Base-by-base conservation (phyloP, 2,329 filamentous ascomycete genomes). In the Blumeria hordei region DNA sequence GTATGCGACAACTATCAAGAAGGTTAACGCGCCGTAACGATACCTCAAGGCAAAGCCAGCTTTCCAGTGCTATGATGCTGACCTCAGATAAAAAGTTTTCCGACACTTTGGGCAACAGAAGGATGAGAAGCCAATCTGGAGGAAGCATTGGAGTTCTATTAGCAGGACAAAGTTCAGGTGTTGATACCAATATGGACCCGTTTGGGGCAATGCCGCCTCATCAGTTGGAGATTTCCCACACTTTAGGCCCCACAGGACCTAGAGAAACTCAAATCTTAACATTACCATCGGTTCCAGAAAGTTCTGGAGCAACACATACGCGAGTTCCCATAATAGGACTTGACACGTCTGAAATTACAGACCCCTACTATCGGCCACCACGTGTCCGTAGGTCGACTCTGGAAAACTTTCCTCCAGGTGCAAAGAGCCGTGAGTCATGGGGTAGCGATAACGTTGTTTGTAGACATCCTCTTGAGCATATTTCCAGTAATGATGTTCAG, bases 301-400 rank as follows among this genome's bases (percentile, higher is more conserved):
- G 60, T 34, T 56, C 61, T 18, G 59, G 59, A 1, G 43, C 60
- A 21, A 58, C 58, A 51, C 60, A 62, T 33, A 59, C 59, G 41
- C 57, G 61, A 53, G 62, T 67, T 62, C 69, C 71, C 61, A 68
- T 70, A 54, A 64, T 74, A 57, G 67, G 73, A 60, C 62, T 72
- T 4, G 68, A 71, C 44, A 68, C 73, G 33, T 65, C 72, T 35
- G 74, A 81, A 59, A 65, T 74, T 11, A 70, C 77, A 1, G 87
- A 94, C 65, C 86, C 86, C 0, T 96, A 92, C 64, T 96, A 94
- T 65, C 81, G 90, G 51, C 86, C 87, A 16, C 90, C 88, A 14
- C 74, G 88, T 59, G 74, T 79, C 55, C 76, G 83, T 45, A 76
- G 78, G 52, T 76, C 81, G 32, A 84, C 78, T 0, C 67, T 77